Percentiles rank a stretch among this genome's conserved stretches.
Conservation (phyloP, 129 eudicot genomes). For the Centella asiatica region DNA sequence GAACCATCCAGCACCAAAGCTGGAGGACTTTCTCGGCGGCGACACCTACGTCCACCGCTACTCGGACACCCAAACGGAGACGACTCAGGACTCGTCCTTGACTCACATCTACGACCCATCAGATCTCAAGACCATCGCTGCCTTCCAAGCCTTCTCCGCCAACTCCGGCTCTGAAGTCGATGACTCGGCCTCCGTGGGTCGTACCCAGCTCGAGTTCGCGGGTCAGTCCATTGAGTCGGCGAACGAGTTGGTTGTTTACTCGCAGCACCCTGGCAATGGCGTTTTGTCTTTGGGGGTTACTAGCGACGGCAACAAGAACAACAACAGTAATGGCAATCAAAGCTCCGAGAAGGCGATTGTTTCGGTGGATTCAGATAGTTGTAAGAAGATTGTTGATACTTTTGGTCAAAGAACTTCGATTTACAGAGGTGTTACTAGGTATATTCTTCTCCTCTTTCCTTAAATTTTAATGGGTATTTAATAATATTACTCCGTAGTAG, state of each 20-base stretch:
- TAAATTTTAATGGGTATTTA: background rate
- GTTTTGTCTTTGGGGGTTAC: constrained; percentile 51
- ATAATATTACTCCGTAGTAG: too few species aligned
- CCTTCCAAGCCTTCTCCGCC: constrained; percentile 67
- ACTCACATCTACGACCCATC: constrained; percentile 81
- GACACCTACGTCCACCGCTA: constrained; percentile 31
- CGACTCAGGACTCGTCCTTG: constrained; percentile 74
- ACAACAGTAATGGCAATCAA: constrained; percentile 3
- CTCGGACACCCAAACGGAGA: constrained; percentile 50
- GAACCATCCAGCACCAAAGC: constrained; percentile 59
- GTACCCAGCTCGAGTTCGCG: constrained; percentile 36
- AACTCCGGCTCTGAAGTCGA: constrained; percentile 98
- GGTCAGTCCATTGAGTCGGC: constrained; percentile 60
- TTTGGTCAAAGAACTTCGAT: constrained; percentile 95
- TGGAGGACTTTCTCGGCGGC: constrained; percentile 81
- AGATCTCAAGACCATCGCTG: constrained; percentile 49
- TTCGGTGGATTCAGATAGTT: constrained; percentile 40
- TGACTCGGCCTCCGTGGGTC: constrained; percentile 54
- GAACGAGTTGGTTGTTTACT: constrained; percentile 44
- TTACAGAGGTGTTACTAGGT: constrained; percentile 97
- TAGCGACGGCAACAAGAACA: constrained; percentile 4
- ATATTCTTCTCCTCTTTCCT: background rate
- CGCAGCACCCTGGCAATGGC: constrained; percentile 24
- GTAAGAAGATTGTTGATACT: constrained; percentile 69
- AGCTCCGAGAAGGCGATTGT: constrained; percentile 34